Evolutionary conservation across 2,329 filamentous ascomycete genomes (phyloP).

Genomic region (Fusarium nisikadoi): DNA sequence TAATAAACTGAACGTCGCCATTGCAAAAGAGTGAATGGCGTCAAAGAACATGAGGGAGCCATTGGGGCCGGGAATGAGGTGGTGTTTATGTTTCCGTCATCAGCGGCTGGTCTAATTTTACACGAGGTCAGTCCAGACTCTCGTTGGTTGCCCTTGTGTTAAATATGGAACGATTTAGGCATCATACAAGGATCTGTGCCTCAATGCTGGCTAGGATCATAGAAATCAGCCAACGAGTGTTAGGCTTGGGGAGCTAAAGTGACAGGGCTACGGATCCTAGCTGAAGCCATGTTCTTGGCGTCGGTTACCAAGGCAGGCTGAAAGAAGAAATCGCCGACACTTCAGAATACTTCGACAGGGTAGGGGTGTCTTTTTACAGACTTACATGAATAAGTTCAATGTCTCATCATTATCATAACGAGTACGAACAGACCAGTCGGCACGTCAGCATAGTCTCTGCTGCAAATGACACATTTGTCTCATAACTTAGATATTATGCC

Average conservation of each 20-base stretch:
- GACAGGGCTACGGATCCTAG: conserved; percentile 4
- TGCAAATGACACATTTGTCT: no score
- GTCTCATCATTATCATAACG: not conserved
- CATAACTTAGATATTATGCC: no score
- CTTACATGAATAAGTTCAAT: not conserved
- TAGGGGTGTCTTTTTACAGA: not conserved
- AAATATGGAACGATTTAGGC: conserved; percentile 20
- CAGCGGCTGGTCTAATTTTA: not conserved
- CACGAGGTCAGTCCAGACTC: not conserved
- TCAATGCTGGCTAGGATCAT: conserved; percentile 5
- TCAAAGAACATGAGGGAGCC: not conserved
- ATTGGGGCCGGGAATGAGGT: conserved; percentile 1
- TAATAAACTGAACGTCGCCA: conserved; percentile 10
- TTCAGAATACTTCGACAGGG: not conserved
- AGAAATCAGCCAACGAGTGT: not conserved
- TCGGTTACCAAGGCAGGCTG: not conserved
- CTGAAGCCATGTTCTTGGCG: conserved; percentile 5
- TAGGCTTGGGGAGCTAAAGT: not conserved
- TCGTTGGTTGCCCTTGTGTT: not conserved
- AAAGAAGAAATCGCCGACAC: conserved; percentile 5
- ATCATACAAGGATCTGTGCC: conserved; percentile 14
- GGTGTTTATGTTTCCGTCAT: conserved; percentile 15
- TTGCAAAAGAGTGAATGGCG: not conserved
- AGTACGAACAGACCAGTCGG: no score
- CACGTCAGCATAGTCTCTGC: no score